These are phyloP conservation scores for Hippophae rhamnoides DNA, from an alignment of 306 rosid genomes.

Conservation along the genomic window DNA sequence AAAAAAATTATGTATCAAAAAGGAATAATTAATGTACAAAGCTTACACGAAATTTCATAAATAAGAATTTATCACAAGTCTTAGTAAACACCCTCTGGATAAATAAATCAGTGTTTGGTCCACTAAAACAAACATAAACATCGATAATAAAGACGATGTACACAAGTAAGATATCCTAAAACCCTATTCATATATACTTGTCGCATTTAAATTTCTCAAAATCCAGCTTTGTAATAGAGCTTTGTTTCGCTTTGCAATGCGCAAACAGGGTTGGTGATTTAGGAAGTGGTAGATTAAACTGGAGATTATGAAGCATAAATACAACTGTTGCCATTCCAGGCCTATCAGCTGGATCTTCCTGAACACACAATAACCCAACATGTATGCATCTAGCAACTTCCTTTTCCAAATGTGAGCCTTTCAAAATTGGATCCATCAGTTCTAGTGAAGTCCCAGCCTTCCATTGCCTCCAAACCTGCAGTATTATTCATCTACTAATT, in stretches of 20 bases:
- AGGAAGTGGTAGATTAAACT: background rate
- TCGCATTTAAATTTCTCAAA: no score
- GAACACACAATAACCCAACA: slow-evolving; percentile 15
- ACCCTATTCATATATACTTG: no score
- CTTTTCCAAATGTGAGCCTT: background rate
- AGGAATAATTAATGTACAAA: no score
- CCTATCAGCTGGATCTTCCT: slow-evolving; percentile 15
- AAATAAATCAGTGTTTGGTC: no score
- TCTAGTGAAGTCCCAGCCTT: slow-evolving; percentile 2
- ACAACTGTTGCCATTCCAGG: slow-evolving; percentile 8
- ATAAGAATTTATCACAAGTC: no score
- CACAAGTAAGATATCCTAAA: no score
- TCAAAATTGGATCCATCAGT: slow-evolving; percentile 4
- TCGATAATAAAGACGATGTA: no score
- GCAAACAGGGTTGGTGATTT: background rate
- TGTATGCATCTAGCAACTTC: slow-evolving; percentile 7
- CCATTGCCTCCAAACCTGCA: slow-evolving; percentile 10
- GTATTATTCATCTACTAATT: background rate
- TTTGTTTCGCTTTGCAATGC: background rate
- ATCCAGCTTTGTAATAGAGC: no score
- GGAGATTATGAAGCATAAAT: background rate
- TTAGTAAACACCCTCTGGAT: no score
- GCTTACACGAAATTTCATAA: no score
- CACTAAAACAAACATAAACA: no score
- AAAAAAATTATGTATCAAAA: no score